phyloP scores from a whole-genome alignment of 2,329 filamentous ascomycete species.

The Dendryphion nanum region DNA sequence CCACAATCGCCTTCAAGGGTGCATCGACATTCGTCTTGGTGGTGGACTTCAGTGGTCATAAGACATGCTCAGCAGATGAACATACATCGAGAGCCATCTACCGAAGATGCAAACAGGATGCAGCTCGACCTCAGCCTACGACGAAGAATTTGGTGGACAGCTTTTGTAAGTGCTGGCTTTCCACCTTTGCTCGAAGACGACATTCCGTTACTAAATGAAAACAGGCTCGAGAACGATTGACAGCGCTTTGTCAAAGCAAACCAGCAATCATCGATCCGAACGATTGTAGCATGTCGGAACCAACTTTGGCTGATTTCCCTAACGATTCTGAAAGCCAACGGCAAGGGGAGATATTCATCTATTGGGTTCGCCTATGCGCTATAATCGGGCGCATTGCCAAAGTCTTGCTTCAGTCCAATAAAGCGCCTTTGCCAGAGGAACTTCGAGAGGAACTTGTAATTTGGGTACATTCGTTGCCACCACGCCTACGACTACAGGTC shows the following conservation, averaged over 20 bases:
- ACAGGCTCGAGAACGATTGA: slow-evolving; percentile 20
- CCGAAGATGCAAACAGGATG: slow-evolving; percentile 9
- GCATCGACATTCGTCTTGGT: slow-evolving; percentile 16
- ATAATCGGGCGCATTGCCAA: slow-evolving; percentile 23
- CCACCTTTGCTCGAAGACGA: not conserved
- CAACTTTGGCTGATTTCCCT: slow-evolving; percentile 17
- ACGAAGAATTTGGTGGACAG: slow-evolving; percentile 23
- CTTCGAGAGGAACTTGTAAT: slow-evolving; percentile 17
- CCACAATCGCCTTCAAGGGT: slow-evolving; percentile 17
- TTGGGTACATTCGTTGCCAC: slow-evolving; percentile 18
- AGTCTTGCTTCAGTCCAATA: slow-evolving; percentile 13
- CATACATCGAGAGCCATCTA: slow-evolving; percentile 16
- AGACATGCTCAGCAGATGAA: slow-evolving; percentile 23
- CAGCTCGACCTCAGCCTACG: slow-evolving; percentile 15
- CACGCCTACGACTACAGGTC: slow-evolving; percentile 12
- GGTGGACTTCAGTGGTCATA: slow-evolving; percentile 22
- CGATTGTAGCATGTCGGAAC: slow-evolving; percentile 20
- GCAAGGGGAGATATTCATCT: slow-evolving; percentile 21
- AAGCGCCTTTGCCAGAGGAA: slow-evolving; percentile 9
- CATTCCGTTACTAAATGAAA: not conserved
- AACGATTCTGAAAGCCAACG: slow-evolving; percentile 17
- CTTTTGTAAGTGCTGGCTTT: slow-evolving; percentile 13
- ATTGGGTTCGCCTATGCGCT: slow-evolving; percentile 21
- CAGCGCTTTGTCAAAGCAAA: slow-evolving; percentile 21
- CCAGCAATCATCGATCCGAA: slow-evolving; percentile 20